phyloP scores from a whole-genome alignment of 306 rosid species.

The Lithocarpus polystachyus region DNA sequence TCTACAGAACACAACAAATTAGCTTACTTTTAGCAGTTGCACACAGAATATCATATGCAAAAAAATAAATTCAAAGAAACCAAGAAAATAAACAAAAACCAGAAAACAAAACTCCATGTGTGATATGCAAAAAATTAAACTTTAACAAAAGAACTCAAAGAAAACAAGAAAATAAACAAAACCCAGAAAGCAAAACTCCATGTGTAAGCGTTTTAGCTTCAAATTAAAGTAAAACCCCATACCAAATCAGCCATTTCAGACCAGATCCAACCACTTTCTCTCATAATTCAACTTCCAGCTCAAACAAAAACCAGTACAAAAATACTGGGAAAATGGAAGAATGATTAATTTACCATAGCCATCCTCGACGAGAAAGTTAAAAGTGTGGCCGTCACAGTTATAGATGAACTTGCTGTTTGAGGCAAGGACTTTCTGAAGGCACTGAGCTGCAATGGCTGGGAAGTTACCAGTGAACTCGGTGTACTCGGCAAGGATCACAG shows the following conservation, averaged over 20 bases:
- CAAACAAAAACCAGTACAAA: not conserved
- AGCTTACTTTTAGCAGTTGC: not conserved
- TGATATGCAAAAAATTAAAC: not conserved
- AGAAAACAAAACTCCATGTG: constrained; percentile 13
- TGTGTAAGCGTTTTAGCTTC: not conserved
- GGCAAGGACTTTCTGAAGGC: constrained; percentile 81
- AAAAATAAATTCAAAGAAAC: not conserved
- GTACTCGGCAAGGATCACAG: constrained; percentile 84
- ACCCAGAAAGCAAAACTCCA: constrained; percentile 19
- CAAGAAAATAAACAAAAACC: constrained; percentile 19
- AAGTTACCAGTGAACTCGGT: constrained; percentile 95
- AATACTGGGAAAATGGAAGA: constrained; percentile 3
- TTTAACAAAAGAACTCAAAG: not conserved
- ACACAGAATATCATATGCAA: not conserved
- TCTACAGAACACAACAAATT: not conserved
- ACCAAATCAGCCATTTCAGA: constrained; percentile 10
- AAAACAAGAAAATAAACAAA: constrained; percentile 18
- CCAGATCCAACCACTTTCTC: constrained; percentile 41
- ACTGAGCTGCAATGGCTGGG: constrained; percentile 89
- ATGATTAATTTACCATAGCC: constrained; percentile 59
- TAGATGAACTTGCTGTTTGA: constrained; percentile 89
- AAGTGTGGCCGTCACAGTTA: constrained; percentile 86
- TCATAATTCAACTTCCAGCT: constrained; percentile 19
- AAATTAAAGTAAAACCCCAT: not conserved
- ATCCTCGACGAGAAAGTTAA: constrained; percentile 81